Percentiles rank a stretch among this genome's conserved stretches.
phyloP scores from a whole-genome alignment of 2,329 filamentous ascomycete species.

The Curvularia verruculosa region DNA sequence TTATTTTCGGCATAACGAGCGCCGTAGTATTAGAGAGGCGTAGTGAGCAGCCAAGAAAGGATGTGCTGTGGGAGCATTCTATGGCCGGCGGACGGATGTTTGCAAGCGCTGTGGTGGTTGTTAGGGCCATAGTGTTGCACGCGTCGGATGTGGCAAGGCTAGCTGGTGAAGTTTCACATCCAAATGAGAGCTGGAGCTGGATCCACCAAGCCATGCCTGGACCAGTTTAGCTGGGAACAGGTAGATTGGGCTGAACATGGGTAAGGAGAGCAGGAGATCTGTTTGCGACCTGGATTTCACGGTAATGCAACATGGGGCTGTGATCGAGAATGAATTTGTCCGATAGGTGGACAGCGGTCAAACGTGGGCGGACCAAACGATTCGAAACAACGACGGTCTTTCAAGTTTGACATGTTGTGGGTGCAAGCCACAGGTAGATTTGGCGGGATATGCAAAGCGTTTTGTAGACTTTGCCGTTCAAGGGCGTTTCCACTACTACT shows the following conservation, averaged over 20 bases:
- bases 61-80: not conserved
- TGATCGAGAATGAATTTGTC: constrained; percentile 2
- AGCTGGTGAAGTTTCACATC: constrained; percentile 11
- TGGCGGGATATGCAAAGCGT: not conserved
- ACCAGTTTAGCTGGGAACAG: constrained; percentile 3
- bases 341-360: constrained; percentile 11
- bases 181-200: constrained; percentile 2
- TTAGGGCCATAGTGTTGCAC: not conserved
- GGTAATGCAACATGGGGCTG: constrained; percentile 1
- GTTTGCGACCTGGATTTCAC: not conserved
- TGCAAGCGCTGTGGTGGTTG: constrained; percentile 2
- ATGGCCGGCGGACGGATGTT: not conserved
- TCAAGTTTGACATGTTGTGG: not conserved
- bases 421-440: not conserved
- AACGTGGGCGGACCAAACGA: not conserved
- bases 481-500: too few relatives aligned
- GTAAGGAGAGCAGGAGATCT: constrained; percentile 4
- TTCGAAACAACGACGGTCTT: not conserved
- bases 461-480: not conserved
- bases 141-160: constrained; percentile 1
- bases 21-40: not conserved
- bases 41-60: not conserved
- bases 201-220: constrained; percentile 1
- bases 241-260: constrained; percentile 7
- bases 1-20: not conserved